These are phyloP conservation scores for Auricularia sp. DNA, from an alignment of 768 basidiomycete species.

Conservation along the genomic window DNA sequence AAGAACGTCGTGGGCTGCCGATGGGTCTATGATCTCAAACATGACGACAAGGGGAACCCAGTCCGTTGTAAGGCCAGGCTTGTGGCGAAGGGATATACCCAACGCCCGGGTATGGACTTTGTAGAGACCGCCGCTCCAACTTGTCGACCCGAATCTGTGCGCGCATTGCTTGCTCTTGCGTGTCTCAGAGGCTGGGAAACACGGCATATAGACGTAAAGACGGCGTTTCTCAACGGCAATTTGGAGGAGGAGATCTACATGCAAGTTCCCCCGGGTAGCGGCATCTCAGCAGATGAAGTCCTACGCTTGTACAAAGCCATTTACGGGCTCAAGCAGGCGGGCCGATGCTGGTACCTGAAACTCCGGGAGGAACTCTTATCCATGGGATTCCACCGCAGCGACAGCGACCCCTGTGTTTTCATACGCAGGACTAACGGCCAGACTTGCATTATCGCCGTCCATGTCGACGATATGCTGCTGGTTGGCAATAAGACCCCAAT, in stretches of 20 bases:
- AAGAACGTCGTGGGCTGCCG: too few species aligned
- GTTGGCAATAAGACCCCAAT: too few species aligned
- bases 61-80: conserved; percentile 1
- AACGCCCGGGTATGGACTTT: conserved; percentile 6
- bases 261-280: background rate
- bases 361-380: too few species aligned
- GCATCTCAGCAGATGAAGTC: background rate
- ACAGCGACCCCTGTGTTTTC: too few species aligned
- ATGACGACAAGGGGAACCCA: background rate
- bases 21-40: background rate
- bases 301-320: too few species aligned
- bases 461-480: too few species aligned
- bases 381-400: background rate
- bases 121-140: background rate
- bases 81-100: conserved; percentile 7
- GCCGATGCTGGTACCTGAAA: too few species aligned
- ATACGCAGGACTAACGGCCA: too few species aligned
- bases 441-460: too few species aligned
- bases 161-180: background rate
- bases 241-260: conserved; percentile 5
- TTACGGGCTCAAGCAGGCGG: too few species aligned
- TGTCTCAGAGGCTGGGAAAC: background rate
- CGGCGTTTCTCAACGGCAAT: conserved; percentile 4
- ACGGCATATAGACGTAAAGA: conserved; percentile 4
- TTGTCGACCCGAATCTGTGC: background rate